Evolutionary conservation across 441 rosid genomes (phyloP), one percentile per base, ranked within the genome.

Genomic region (Mallotus japonicus): DNA sequence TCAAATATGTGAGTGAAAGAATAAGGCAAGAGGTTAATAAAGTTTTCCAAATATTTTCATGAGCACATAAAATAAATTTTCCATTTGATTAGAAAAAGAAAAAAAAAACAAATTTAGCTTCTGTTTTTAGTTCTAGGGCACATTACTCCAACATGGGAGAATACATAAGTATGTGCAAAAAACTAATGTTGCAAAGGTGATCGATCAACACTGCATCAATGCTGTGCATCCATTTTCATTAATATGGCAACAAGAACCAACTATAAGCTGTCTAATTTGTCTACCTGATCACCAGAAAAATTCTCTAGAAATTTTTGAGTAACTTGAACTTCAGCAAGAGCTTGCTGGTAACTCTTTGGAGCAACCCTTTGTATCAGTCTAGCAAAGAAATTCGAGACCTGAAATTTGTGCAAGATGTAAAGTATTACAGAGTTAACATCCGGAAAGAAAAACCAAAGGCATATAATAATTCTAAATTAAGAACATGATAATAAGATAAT

Each of bases 311-410:
- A 95, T 67, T 95, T 95, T 72, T 75, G 78, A 44, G 98, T 95
- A 72, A 95, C 97, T 56, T 76, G 78, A 81, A 95, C 99, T 85
- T 95, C 98, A 70, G 78, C 96, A 69, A 85, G 83, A 70, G 98
- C 98, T 85, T 95, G 99, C 77, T 90, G 89, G 73, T 91, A 95
- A 86, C 96, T 95, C 84, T 95, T 95, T 55, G 99, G 99, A 73
- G 90, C 79, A 71, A 92, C 99, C 80, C 99, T 88, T 76, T 95
- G 98, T 82, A 95, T 90, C 62, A 95, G 78, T 84, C 93, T 88
- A 54, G 96, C 71, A 72, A 95, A 95, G 85, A 92, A 95, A 78
- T 91, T 82, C 9, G 93, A 81, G 50, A 91, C 97, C 98, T 95
- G 87, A 80, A 81, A 80, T 40, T 16, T 50, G 77, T 19, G 46